Evolutionary conservation across 2,329 filamentous ascomycete species (phyloP).

Genomic region (Xylariaceae sp.): DNA sequence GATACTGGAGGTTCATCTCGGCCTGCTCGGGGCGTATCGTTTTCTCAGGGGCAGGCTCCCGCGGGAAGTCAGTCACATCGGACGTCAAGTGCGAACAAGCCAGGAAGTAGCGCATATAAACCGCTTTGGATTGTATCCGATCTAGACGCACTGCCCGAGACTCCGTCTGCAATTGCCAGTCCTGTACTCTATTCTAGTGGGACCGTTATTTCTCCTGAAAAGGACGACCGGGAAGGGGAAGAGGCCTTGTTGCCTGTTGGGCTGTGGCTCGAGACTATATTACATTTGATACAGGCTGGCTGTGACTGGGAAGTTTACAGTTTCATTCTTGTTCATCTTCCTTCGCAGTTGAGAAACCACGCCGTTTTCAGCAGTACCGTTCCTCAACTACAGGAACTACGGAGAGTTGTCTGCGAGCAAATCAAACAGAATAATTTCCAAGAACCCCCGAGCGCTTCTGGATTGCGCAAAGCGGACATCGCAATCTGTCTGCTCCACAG

Average conservation of each 20-base stretch:
- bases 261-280: slow-evolving; percentile 71
- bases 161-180: slow-evolving; percentile 42
- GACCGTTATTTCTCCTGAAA: slow-evolving; percentile 19
- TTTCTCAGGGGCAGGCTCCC: slow-evolving; percentile 41
- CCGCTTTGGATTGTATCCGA: slow-evolving; percentile 57
- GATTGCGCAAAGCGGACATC: slow-evolving; percentile 80
- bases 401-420: slow-evolving; percentile 74
- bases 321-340: slow-evolving; percentile 79
- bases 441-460: slow-evolving; percentile 73
- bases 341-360: slow-evolving; percentile 84
- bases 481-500: slow-evolving; percentile 83
- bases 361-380: slow-evolving; percentile 72
- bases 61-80: slow-evolving; percentile 41
- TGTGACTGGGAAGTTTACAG: slow-evolving; percentile 90
- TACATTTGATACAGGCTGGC: slow-evolving; percentile 66
- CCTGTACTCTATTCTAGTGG: slow-evolving; percentile 44
- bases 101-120: slow-evolving; percentile 36
- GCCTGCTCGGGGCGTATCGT: slow-evolving; percentile 47
- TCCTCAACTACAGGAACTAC: slow-evolving; percentile 67
- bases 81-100: slow-evolving; percentile 38
- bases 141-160: slow-evolving; percentile 47
- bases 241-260: slow-evolving; percentile 52
- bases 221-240: slow-evolving; percentile 19
- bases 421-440: slow-evolving; percentile 71
- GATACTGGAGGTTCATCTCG: slow-evolving; percentile 40